phyloP scores from a whole-genome alignment of 2,329 filamentous ascomycete species.

The Lomentospora prolificans region DNA sequence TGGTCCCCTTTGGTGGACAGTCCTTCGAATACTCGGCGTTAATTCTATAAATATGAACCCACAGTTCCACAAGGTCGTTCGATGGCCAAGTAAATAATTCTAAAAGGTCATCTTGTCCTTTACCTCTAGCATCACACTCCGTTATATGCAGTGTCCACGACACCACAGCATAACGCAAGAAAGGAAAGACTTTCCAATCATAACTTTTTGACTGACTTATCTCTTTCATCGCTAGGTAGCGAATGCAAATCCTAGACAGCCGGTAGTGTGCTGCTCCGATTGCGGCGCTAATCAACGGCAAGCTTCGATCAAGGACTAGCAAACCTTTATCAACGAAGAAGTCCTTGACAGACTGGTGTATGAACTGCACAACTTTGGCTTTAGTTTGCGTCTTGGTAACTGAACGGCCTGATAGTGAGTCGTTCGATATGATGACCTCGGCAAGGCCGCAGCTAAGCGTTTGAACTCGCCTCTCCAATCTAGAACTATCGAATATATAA shows the following conservation, averaged over 20 bases:
- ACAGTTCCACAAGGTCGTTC: background rate
- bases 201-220: background rate
- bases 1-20: background rate
- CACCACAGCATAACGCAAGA: background rate
- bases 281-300: constrained; percentile 7
- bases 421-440: constrained; percentile 15
- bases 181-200: background rate
- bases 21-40: background rate
- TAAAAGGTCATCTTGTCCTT: background rate
- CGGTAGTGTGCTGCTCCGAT: constrained; percentile 12
- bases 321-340: constrained; percentile 19
- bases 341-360: constrained; percentile 24
- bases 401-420: too few relatives aligned
- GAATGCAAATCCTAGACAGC: constrained; percentile 17
- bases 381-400: too few relatives aligned
- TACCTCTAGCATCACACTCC: background rate
- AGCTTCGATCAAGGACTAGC: constrained; percentile 10
- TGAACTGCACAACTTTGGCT: constrained; percentile 19
- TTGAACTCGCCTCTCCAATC: constrained; percentile 14
- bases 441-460: constrained; percentile 20
- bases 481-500: constrained; percentile 7
- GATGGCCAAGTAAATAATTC: background rate
- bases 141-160: background rate
- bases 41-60: background rate
- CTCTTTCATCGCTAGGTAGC: background rate